Evolutionary conservation across 2,329 filamentous ascomycete genomes (phyloP).

Genomic region (Proliferodiscus dingleyae): DNA sequence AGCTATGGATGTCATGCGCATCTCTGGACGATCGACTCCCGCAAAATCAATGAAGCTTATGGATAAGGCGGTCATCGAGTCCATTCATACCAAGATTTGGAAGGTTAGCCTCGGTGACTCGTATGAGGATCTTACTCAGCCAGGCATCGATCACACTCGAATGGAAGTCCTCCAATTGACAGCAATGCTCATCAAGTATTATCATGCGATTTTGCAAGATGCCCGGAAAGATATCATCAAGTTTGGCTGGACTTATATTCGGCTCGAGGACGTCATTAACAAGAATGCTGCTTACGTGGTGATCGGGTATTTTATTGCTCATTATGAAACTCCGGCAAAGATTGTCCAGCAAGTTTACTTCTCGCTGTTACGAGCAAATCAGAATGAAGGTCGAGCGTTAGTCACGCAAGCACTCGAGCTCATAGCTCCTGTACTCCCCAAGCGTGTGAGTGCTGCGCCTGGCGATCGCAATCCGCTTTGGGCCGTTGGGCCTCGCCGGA

Average conservation of each 20-base stretch:
- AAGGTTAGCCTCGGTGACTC: slow-evolving; percentile 78
- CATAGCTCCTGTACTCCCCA: slow-evolving; percentile 88
- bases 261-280: slow-evolving; percentile 97
- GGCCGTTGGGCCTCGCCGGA: slow-evolving; percentile 85
- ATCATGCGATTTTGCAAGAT: slow-evolving; percentile 81
- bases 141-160: slow-evolving; percentile 88
- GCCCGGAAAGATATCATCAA: slow-evolving; percentile 97
- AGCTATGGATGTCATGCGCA: slow-evolving; percentile 89
- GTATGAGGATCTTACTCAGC: slow-evolving; percentile 75
- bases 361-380: slow-evolving; percentile 83
- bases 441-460: slow-evolving; percentile 64
- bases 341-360: slow-evolving; percentile 95
- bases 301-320: slow-evolving; percentile 94
- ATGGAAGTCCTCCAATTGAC: slow-evolving; percentile 96
- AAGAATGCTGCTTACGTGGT: slow-evolving; percentile 97
- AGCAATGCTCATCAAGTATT: slow-evolving; percentile 91
- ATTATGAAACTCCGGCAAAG: slow-evolving; percentile 94
- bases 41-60: slow-evolving; percentile 66
- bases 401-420: slow-evolving; percentile 94
- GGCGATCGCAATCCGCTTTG: slow-evolving; percentile 76
- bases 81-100: slow-evolving; percentile 91
- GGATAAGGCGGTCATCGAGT: slow-evolving; percentile 81
- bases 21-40: slow-evolving; percentile 56
- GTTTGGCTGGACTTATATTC: slow-evolving; percentile 98
- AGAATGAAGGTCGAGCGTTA: slow-evolving; percentile 86